Conservation (phyloP, 2,329 filamentous ascomycete species). For the Ascosphaera apis region DNA sequence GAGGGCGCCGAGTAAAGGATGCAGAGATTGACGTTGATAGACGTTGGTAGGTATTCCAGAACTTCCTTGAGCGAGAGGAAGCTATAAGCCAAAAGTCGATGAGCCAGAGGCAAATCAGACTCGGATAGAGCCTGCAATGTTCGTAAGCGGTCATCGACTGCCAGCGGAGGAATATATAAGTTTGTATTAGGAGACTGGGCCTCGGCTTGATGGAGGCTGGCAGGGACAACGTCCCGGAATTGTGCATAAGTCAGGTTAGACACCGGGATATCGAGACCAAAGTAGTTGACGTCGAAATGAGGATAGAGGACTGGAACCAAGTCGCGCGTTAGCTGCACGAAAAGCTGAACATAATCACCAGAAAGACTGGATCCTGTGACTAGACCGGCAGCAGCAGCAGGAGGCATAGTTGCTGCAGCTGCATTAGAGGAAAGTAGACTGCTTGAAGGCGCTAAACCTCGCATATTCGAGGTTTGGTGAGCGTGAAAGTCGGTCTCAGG, state of each 20-base stretch:
- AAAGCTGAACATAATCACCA: slow-evolving; percentile 82
- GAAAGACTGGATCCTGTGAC: slow-evolving; percentile 89
- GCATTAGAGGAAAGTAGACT: neutral
- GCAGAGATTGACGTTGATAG: slow-evolving; percentile 79
- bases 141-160: slow-evolving; percentile 5
- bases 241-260: slow-evolving; percentile 49
- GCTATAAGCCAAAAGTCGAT: slow-evolving; percentile 48
- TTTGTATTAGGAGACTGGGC: slow-evolving; percentile 2
- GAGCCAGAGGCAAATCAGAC: slow-evolving; percentile 36
- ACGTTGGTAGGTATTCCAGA: slow-evolving; percentile 47
- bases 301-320: slow-evolving; percentile 73
- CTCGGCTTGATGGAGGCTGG: slow-evolving; percentile 12
- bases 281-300: slow-evolving; percentile 53
- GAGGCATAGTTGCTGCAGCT: neutral
- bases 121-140: slow-evolving; percentile 13
- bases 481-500: neutral
- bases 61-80: slow-evolving; percentile 64
- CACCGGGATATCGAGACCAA: slow-evolving; percentile 59
- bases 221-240: slow-evolving; percentile 21
- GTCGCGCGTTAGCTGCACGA: slow-evolving; percentile 78
- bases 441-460: neutral
- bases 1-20: slow-evolving; percentile 52
- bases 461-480: neutral
- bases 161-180: neutral
- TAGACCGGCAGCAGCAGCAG: slow-evolving; percentile 50